Conservation (phyloP, 169 alveolate genomes). For the Cryptosporidium ubiquitum region DNA sequence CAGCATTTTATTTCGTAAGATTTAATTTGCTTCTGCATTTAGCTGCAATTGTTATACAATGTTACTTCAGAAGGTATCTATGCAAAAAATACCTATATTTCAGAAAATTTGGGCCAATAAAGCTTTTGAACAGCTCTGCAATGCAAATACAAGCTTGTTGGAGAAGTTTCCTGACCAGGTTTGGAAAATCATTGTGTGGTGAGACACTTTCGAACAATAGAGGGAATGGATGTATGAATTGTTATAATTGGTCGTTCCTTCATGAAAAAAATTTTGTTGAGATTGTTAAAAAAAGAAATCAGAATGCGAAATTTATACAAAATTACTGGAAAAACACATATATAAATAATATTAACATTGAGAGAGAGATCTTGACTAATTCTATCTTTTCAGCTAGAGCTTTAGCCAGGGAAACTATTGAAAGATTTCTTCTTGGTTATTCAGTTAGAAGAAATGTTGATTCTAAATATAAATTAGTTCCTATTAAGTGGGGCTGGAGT, state of each 20-base stretch:
- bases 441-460: slow-evolving; percentile 21
- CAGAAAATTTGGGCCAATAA: slow-evolving; percentile 44
- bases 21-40: slow-evolving; percentile 51
- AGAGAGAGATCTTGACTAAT: slow-evolving; percentile 5
- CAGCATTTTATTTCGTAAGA: slow-evolving; percentile 41
- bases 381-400: slow-evolving; percentile 64
- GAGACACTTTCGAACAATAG: background rate
- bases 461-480: slow-evolving; percentile 20
- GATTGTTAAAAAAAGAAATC: slow-evolving; percentile 32
- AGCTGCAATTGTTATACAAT: slow-evolving; percentile 71
- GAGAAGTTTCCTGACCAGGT: slow-evolving; percentile 59
- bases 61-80: slow-evolving; percentile 49
- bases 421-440: slow-evolving; percentile 15
- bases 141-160: slow-evolving; percentile 73
- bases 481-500: slow-evolving; percentile 61
- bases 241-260: slow-evolving; percentile 18
- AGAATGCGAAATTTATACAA: slow-evolving; percentile 33
- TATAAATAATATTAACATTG: background rate
- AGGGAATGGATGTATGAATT: background rate
- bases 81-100: slow-evolving; percentile 34
- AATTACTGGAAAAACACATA: slow-evolving; percentile 27
- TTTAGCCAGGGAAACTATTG: slow-evolving; percentile 34
- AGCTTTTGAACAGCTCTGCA: slow-evolving; percentile 38
- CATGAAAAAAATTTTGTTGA: slow-evolving; percentile 19
- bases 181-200: background rate